These are phyloP conservation scores for Leishmania guyanensis DNA, from an alignment of 208 protist species.

Conservation along the genomic window DNA sequence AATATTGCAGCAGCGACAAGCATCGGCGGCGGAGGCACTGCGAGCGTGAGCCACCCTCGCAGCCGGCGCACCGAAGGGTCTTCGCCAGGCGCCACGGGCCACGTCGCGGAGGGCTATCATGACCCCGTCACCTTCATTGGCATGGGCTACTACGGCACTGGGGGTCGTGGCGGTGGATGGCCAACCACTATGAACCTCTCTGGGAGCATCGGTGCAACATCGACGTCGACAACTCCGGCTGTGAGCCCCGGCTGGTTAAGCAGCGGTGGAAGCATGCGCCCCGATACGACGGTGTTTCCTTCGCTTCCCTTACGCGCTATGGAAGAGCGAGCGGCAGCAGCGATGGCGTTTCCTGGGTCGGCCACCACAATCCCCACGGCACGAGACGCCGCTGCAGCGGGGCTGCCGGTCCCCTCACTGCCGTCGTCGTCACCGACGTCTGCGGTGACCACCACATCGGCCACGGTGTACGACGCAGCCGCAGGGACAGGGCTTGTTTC, in stretches of 20 bases:
- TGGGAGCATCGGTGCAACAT: not conserved
- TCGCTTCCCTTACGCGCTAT: slow-evolving; percentile 11
- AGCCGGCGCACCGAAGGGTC: slow-evolving; percentile 5
- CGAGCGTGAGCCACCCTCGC: not conserved
- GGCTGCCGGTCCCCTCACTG: not conserved
- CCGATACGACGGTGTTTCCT: slow-evolving; percentile 4
- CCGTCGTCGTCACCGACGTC: not conserved
- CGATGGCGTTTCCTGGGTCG: slow-evolving; percentile 1
- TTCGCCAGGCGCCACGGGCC: not conserved
- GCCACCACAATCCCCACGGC: slow-evolving; percentile 6
- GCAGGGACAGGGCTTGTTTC: not conserved
- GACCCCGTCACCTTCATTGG: slow-evolving; percentile 24
- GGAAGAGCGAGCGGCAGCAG: slow-evolving; percentile 16
- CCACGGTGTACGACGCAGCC: slow-evolving; percentile 3
- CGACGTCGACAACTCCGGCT: slow-evolving; percentile 1
- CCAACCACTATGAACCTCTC: slow-evolving; percentile 6
- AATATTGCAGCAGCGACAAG: not conserved
- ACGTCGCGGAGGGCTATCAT: not conserved
- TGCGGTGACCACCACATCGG: not conserved
- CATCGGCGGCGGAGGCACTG: not conserved
- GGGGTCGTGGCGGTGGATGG: not conserved
- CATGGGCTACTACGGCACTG: slow-evolving; percentile 18
- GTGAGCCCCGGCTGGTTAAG: slow-evolving; percentile 1
- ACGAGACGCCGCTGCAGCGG: not conserved
- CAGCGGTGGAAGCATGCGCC: slow-evolving; percentile 2